Conservation (phyloP, 2,329 filamentous ascomycete genomes). For the Fusarium chuoi region DNA sequence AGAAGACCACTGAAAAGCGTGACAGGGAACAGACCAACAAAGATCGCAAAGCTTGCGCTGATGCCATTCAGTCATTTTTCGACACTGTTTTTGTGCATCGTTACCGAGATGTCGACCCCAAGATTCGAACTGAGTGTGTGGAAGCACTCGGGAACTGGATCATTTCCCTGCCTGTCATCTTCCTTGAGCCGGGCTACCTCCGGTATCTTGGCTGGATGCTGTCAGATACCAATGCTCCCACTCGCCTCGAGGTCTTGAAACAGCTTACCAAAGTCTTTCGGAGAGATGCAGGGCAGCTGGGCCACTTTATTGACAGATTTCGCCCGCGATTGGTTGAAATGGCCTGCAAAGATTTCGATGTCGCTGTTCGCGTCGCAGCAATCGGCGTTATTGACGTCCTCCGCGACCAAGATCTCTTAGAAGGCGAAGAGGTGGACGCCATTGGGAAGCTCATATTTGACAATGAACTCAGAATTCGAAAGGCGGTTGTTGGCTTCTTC, state of each 20-base stretch:
- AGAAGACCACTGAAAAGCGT: slow-evolving; percentile 80
- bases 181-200: slow-evolving; percentile 90
- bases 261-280: slow-evolving; percentile 85
- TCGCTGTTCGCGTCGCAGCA: slow-evolving; percentile 80
- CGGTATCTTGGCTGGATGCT: slow-evolving; percentile 96
- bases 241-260: slow-evolving; percentile 85
- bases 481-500: slow-evolving; percentile 91
- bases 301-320: slow-evolving; percentile 94
- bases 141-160: slow-evolving; percentile 92
- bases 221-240: slow-evolving; percentile 79
- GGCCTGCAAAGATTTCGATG: slow-evolving; percentile 85
- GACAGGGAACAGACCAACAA: slow-evolving; percentile 76
- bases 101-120: slow-evolving; percentile 92
- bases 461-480: slow-evolving; percentile 83
- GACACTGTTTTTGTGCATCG: slow-evolving; percentile 94
- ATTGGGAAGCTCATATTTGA: slow-evolving; percentile 92
- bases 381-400: slow-evolving; percentile 86
- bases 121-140: slow-evolving; percentile 88
- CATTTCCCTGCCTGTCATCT: slow-evolving; percentile 81
- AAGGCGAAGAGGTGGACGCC: slow-evolving; percentile 89
- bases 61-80: slow-evolving; percentile 84
- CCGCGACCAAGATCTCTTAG: slow-evolving; percentile 84
- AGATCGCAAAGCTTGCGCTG: slow-evolving; percentile 75
- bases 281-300: slow-evolving; percentile 82
- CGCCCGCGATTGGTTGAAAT: slow-evolving; percentile 90